phyloP scores from a whole-genome alignment of 1,284 basidiomycete genomes.

The Cutaneotrichosporon sp. region DNA sequence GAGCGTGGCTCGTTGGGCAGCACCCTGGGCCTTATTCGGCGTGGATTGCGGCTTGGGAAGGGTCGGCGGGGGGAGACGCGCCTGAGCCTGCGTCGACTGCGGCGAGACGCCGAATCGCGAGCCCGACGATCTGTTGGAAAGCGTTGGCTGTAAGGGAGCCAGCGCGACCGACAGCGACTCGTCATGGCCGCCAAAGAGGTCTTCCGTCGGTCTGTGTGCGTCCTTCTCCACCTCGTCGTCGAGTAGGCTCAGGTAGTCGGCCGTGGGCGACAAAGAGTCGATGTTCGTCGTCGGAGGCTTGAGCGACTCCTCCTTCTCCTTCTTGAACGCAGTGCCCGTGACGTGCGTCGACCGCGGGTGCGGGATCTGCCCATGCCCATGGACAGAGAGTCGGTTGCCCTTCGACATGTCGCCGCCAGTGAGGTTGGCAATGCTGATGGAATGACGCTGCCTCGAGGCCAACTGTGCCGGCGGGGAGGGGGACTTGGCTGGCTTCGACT shows the following conservation, averaged over 20 bases:
- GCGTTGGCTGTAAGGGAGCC: conserved; percentile 15
- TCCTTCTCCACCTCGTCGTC: conserved; percentile 16
- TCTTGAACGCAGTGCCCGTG: conserved; percentile 52
- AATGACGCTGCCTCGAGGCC: conserved; percentile 22
- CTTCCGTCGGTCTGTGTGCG: conserved; percentile 1
- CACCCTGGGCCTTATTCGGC: conserved; percentile 15
- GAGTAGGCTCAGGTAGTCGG: conserved; percentile 21
- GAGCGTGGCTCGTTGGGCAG: conserved; percentile 24
- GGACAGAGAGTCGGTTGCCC: conserved; percentile 1
- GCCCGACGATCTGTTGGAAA: conserved; percentile 16
- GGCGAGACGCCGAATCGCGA: conserved; percentile 16
- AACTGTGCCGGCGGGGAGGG: conserved; percentile 7
- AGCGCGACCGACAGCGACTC: conserved; percentile 14
- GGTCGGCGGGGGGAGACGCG: conserved; percentile 19
- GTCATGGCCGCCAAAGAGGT: conserved; percentile 22
- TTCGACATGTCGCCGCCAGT: conserved; percentile 39
- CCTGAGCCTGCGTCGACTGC: conserved; percentile 15
- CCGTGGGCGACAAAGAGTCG: conserved; percentile 13
- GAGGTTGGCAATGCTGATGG: conserved; percentile 39
- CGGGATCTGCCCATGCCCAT: conserved; percentile 5
- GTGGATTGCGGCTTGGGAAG: conserved; percentile 18
- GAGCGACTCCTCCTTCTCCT: conserved; percentile 21
- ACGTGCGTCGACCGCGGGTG: conserved; percentile 52
- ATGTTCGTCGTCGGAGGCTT: background rate
- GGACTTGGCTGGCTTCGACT: background rate